Percentiles rank a stretch among this genome's conserved stretches.
These are phyloP conservation scores for Hibiscus syriacus DNA, from an alignment of 345 rosid genomes.

Conservation along the genomic window DNA sequence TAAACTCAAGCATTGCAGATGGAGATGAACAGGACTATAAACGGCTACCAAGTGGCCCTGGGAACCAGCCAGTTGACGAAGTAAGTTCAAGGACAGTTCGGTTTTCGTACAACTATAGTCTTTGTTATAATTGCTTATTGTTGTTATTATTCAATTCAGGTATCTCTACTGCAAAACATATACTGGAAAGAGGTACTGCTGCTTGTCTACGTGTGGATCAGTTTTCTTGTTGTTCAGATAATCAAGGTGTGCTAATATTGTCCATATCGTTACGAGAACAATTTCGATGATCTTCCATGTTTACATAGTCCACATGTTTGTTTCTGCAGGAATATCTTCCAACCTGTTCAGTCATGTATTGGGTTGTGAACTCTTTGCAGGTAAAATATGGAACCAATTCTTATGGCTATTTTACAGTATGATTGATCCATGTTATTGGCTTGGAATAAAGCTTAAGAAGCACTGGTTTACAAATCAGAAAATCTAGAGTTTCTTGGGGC, in stretches of 20 bases:
- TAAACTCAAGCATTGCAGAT: constrained; percentile 21
- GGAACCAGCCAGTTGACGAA: constrained; percentile 23
- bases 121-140: neutral
- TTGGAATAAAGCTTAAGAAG: neutral
- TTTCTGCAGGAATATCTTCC: constrained; percentile 36
- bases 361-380: constrained; percentile 58
- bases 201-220: constrained; percentile 55
- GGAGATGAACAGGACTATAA: constrained; percentile 37
- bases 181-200: constrained; percentile 56
- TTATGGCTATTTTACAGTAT: too few relatives aligned
- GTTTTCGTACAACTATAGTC: neutral
- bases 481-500: neutral
- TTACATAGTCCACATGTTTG: neutral
- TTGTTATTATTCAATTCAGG: constrained; percentile 22
- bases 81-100: constrained; percentile 20
- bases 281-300: neutral
- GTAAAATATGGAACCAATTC: constrained; percentile 17
- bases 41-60: constrained; percentile 46
- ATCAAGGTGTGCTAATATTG: constrained; percentile 30
- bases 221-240: constrained; percentile 46
- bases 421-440: too few relatives aligned
- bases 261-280: neutral
- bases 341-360: constrained; percentile 46
- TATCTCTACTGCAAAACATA: constrained; percentile 35
- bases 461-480: neutral